Percentiles rank a stretch among this genome's conserved stretches.
phyloP scores from a whole-genome alignment of 148 eudicot genomes.

The Cornus suecica region DNA sequence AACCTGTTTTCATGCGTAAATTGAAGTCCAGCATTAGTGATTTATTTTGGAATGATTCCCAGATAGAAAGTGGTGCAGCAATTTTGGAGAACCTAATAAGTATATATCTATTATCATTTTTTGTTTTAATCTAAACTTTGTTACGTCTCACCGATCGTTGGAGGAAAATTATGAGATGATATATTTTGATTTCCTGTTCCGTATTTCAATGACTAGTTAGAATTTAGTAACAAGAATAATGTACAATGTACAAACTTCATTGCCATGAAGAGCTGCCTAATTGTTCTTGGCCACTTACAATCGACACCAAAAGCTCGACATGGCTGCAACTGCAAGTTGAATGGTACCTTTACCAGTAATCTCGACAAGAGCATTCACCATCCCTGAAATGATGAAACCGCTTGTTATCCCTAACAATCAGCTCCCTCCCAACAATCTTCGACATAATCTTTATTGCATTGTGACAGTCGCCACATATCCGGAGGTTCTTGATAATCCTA shows the following conservation, averaged over 20 bases:
- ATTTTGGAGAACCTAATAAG: no score
- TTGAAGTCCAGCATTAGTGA: not conserved
- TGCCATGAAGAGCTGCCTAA: not conserved
- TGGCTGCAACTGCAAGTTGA: not conserved
- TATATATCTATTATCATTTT: no score
- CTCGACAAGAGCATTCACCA: conserved; percentile 49
- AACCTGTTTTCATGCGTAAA: not conserved
- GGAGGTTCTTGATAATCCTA: conserved; percentile 46
- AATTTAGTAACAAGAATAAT: not conserved
- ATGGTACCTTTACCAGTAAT: conserved; percentile 35
- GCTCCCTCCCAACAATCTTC: conserved; percentile 53
- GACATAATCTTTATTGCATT: conserved; percentile 50
- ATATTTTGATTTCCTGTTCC: no score
- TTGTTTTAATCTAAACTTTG: no score
- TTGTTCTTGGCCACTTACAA: not conserved
- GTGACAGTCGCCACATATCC: conserved; percentile 56
- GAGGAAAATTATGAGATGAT: no score
- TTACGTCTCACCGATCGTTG: no score
- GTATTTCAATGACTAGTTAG: not conserved
- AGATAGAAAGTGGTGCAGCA: not conserved
- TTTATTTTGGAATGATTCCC: no score
- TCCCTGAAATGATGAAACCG: conserved; percentile 54
- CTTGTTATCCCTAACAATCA: conserved; percentile 49
- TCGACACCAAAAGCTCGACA: not conserved
- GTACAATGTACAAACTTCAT: not conserved